These are phyloP conservation scores for Solanum acaule DNA, from an alignment of 257 asterid species.

Conservation along the genomic window DNA sequence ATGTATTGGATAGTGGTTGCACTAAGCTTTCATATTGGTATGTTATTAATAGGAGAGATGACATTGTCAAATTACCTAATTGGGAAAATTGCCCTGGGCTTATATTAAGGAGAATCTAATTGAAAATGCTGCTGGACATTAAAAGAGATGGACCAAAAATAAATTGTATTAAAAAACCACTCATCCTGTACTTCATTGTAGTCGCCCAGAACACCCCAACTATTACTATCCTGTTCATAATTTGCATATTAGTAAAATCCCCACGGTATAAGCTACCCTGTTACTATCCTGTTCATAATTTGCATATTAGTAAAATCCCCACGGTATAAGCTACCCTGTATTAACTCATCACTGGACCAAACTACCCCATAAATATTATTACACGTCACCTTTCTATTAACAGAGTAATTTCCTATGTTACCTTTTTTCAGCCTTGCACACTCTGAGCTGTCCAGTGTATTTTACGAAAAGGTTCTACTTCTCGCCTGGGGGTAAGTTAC, in stretches of 20 bases:
- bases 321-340: too few relatives aligned
- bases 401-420: conserved; percentile 4
- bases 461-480: conserved; percentile 91
- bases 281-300: too few relatives aligned
- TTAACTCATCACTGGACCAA: neutral
- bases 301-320: too few relatives aligned
- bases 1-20: neutral
- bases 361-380: neutral
- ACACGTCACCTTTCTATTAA: neutral
- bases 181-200: neutral
- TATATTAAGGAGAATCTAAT: neutral
- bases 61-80: neutral
- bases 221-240: neutral
- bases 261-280: neutral
- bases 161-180: neutral
- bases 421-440: conserved; percentile 76
- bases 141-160: neutral
- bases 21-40: neutral
- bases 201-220: neutral
- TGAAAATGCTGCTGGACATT: neutral
- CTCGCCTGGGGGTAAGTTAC: conserved; percentile 91
- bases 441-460: conserved; percentile 82
- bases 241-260: neutral
- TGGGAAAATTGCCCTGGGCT: neutral
- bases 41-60: neutral